Base-by-base conservation (phyloP, 352 stramenopile species). In the Phytophthora hibernalis region DNA sequence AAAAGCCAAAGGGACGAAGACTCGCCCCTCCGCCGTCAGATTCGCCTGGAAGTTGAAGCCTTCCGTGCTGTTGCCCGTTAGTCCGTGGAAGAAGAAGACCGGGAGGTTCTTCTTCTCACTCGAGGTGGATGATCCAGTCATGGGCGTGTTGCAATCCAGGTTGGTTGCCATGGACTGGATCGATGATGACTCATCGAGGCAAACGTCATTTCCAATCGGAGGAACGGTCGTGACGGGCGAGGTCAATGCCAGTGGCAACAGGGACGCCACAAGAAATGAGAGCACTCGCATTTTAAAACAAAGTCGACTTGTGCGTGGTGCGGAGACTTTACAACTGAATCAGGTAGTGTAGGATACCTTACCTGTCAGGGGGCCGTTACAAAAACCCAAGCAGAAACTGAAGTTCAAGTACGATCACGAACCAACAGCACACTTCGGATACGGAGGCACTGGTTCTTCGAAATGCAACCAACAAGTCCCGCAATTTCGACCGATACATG, bases 11-110 rank as follows among this genome's bases (percentile, higher is more conserved):
- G 76, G 38, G 0, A 79, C 54, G 56, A 80, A 85, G 11, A 51
- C 22, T 0, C 78, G 65, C 0, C 68, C 57, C 8, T 82, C 69
- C 0, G 66, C 59, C 7, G 54, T 68, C 15, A 88, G 52, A 51
- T 81, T 84, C 0, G 65, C 45, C 16, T 70, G 30, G 18, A 74
- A 48, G 42, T 74, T 59, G 60, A 51, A 54, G 4, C 67, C 73
- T 28, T 64, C 49, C 5, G 22, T 61, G n/a, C 50, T 48, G 44
- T 79, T 79, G 16, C 30, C 26, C 1, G 62, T 73, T 48, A 80
- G 31, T 10, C 80, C 73, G 59, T 86, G 80, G 55, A 89, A 86
- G 64, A 83, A 85, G 56, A 89, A 68, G 12, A 83, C 54, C 2
- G 79, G 77, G 1, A 83, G 69, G 43, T 73, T 35, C 22, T 64